phyloP scores from a whole-genome alignment of 2,329 filamentous ascomycete genomes.

The Zalaria sp. region DNA sequence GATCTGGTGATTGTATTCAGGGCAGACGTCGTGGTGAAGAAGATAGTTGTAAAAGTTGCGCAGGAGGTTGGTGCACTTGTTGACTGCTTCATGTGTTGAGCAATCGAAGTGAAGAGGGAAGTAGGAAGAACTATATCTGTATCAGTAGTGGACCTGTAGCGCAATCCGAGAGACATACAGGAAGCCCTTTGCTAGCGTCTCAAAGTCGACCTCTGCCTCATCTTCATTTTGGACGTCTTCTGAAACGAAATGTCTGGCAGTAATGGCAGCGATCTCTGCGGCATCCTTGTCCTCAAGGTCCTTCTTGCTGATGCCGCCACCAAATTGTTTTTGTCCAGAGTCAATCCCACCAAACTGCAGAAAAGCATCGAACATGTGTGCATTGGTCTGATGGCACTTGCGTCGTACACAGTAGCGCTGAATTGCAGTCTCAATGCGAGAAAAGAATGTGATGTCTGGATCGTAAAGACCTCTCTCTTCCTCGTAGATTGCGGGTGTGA shows the following conservation, averaged over 20 bases:
- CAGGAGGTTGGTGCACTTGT: slow-evolving; percentile 45
- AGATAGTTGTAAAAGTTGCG: slow-evolving; percentile 84
- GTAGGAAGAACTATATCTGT: slow-evolving; percentile 7
- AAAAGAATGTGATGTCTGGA: slow-evolving; percentile 30
- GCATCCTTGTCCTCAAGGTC: slow-evolving; percentile 48
- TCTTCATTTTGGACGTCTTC: slow-evolving; percentile 30
- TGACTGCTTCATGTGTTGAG: not conserved
- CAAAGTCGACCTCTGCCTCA: slow-evolving; percentile 68
- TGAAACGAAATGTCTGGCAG: slow-evolving; percentile 43
- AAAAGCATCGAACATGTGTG: slow-evolving; percentile 62
- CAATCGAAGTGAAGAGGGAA: slow-evolving; percentile 1
- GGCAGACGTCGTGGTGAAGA: slow-evolving; percentile 70
- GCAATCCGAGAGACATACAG: slow-evolving; percentile 38
- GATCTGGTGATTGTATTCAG: slow-evolving; percentile 60
- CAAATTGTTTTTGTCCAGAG: slow-evolving; percentile 46
- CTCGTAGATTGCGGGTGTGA: slow-evolving; percentile 54
- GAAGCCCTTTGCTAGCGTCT: slow-evolving; percentile 62
- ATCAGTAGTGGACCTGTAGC: too few relatives aligned
- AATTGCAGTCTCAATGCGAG: slow-evolving; percentile 74
- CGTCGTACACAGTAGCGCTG: slow-evolving; percentile 67
- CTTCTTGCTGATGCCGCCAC: slow-evolving; percentile 39
- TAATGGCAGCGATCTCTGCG: slow-evolving; percentile 49
- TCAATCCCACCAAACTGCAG: slow-evolving; percentile 73
- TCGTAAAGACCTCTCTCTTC: slow-evolving; percentile 59
- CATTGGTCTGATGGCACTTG: slow-evolving; percentile 51